Conservation (phyloP, 1,139 yeast genomes). For the Suhomyces bokatorum region DNA sequence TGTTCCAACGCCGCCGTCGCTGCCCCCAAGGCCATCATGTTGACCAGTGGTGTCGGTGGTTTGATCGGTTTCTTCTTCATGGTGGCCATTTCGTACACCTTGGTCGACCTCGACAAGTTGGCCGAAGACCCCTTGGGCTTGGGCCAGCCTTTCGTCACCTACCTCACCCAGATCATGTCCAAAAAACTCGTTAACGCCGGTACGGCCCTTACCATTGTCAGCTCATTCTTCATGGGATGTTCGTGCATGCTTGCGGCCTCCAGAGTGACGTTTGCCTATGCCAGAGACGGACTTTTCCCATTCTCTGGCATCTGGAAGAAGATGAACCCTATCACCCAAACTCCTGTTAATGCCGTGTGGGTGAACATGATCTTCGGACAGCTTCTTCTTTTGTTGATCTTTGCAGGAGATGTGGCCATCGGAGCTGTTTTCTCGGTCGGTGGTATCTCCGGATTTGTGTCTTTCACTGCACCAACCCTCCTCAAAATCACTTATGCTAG, state of each 20-base stretch:
- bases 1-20: conserved; percentile 65
- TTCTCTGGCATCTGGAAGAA: conserved; percentile 51
- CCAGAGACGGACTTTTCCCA: conserved; percentile 73
- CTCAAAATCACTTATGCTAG: conserved; percentile 60
- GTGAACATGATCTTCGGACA: conserved; percentile 59
- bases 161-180: conserved; percentile 52
- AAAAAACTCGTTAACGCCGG: conserved; percentile 51
- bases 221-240: conserved; percentile 67
- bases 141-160: conserved; percentile 69
- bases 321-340: conserved; percentile 57
- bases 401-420: conserved; percentile 69
- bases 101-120: conserved; percentile 53
- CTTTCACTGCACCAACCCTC: conserved; percentile 67
- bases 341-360: conserved; percentile 74
- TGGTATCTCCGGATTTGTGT: conserved; percentile 70
- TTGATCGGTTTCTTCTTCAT: conserved; percentile 61
- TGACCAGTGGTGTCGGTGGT: conserved; percentile 66
- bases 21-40: conserved; percentile 65
- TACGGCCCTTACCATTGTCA: conserved; percentile 58
- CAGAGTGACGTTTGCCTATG: conserved; percentile 66
- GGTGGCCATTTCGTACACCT: conserved; percentile 66
- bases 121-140: conserved; percentile 51
- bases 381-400: conserved; percentile 56
- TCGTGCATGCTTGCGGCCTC: conserved; percentile 73
- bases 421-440: conserved; percentile 78